These are phyloP conservation scores for Chloranthus sessilifolius DNA, from an alignment of 164 flowering plant species.

Conservation along the genomic window DNA sequence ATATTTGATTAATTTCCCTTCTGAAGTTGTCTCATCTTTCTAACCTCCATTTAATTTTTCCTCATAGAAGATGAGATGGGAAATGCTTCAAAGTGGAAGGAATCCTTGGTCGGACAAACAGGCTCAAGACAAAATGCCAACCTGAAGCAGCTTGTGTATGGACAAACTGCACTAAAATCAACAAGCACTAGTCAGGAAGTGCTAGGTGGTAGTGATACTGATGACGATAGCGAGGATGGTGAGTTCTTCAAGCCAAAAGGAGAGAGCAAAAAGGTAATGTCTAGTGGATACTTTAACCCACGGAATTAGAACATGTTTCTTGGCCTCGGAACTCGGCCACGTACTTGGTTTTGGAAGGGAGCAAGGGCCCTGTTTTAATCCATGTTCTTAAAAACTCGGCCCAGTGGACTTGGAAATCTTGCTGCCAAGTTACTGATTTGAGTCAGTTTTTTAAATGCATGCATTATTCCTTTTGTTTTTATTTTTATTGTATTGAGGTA, in stretches of 20 bases:
- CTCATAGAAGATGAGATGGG: slow-evolving; percentile 48
- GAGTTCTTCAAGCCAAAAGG: slow-evolving; percentile 84
- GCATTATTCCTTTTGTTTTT: too few relatives aligned
- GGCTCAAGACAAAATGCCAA: slow-evolving; percentile 34
- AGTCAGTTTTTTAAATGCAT: too few relatives aligned
- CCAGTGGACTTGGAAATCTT: too few relatives aligned
- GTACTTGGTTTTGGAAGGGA: too few relatives aligned
- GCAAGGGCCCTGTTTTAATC: too few relatives aligned
- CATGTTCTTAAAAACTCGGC: too few relatives aligned
- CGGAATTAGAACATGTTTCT: slow-evolving; percentile 1
- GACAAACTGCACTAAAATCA: slow-evolving; percentile 30
- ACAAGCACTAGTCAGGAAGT: slow-evolving; percentile 20
- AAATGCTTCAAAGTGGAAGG: slow-evolving; percentile 78
- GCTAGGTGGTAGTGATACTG: slow-evolving; percentile 42
- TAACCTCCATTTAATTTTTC: not conserved
- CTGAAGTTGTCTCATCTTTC: too few relatives aligned
- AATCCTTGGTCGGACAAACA: slow-evolving; percentile 49
- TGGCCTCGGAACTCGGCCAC: too few relatives aligned
- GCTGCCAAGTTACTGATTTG: too few relatives aligned
- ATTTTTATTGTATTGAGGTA: too few relatives aligned
- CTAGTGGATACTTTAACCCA: not conserved
- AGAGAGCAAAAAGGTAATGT: slow-evolving; percentile 55
- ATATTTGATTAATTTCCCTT: too few relatives aligned
- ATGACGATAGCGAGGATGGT: slow-evolving; percentile 64
- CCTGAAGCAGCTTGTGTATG: slow-evolving; percentile 92